Evolutionary conservation across 257 asterid genomes (phyloP).

Genomic region (Solanum acaule): DNA sequence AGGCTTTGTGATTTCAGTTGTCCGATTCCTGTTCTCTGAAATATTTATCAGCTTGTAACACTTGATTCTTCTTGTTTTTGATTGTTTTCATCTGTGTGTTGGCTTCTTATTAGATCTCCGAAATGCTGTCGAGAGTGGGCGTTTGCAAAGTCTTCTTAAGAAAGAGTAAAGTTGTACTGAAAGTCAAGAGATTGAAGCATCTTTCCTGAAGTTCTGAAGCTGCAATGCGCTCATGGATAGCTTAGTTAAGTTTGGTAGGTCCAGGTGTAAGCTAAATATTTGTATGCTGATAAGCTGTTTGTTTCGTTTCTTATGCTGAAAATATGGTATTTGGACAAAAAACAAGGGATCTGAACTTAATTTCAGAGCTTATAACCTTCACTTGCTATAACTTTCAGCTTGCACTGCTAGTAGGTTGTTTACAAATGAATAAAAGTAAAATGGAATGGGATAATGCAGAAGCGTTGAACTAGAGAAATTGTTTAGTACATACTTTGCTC

Average conservation of each 20-base stretch:
- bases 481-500: neutral
- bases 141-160: conserved; percentile 23
- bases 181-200: neutral
- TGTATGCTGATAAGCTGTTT: neutral
- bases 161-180: conserved; percentile 7
- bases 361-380: neutral
- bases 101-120: conserved; percentile 24
- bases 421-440: neutral
- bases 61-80: neutral
- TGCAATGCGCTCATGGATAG: neutral
- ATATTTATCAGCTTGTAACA: neutral
- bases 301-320: neutral
- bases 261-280: neutral
- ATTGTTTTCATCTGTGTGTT: neutral
- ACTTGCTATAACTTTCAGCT: neutral
- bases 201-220: neutral
- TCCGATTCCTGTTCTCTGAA: neutral
- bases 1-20: conserved; percentile 5
- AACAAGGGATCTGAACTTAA: neutral
- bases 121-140: conserved; percentile 24
- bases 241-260: neutral
- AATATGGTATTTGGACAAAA: neutral
- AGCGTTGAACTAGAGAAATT: neutral
- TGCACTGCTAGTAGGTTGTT: neutral
- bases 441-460: neutral